A percentile compares a stretch with the other conserved stretches of the same genome.
Evolutionary conservation across 2,329 filamentous ascomycete genomes (phyloP).

Genomic region (Stemphylium beticola): DNA sequence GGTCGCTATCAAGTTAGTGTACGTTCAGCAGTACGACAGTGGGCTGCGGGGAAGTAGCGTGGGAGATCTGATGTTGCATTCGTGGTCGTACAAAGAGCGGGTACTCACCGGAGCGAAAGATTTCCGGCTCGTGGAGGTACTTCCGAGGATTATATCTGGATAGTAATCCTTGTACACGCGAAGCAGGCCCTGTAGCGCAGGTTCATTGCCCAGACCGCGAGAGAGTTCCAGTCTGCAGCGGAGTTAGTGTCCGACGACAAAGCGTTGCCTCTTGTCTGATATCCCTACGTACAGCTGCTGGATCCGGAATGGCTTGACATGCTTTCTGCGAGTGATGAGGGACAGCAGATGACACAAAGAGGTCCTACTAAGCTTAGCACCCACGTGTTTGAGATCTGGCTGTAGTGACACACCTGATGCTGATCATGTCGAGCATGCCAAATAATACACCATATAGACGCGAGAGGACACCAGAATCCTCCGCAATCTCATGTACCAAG

Average conservation of each 20-base stretch:
- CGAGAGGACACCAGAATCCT: constrained; percentile 67
- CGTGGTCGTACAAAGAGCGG: constrained; percentile 30
- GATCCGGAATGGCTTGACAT: constrained; percentile 84
- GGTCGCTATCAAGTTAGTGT: constrained; percentile 60
- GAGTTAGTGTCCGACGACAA: constrained; percentile 27
- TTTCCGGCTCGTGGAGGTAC: constrained; percentile 57
- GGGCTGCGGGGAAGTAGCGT: constrained; percentile 17
- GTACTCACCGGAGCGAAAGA: constrained; percentile 48
- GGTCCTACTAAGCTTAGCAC: constrained; percentile 44
- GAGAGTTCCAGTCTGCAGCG: constrained; percentile 55
- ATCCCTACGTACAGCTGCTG: constrained; percentile 63
- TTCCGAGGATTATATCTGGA: constrained; percentile 82
- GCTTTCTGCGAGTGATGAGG: constrained; percentile 77
- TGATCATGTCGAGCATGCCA: constrained; percentile 80
- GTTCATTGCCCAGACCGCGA: constrained; percentile 66
- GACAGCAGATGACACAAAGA: constrained; percentile 78
- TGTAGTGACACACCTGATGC: constrained; percentile 62
- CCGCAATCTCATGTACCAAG: constrained; percentile 74
- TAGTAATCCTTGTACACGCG: constrained; percentile 91
- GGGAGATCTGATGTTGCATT: constrained; percentile 11
- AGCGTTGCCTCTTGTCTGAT: background rate
- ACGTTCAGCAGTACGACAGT: constrained; percentile 22
- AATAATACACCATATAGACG: constrained; percentile 79
- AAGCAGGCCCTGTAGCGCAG: constrained; percentile 73
- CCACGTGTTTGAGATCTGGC: constrained; percentile 1